Evolutionary conservation across 140 eudicot genomes (phyloP).

Genomic region (Ambrosia hybrid): DNA sequence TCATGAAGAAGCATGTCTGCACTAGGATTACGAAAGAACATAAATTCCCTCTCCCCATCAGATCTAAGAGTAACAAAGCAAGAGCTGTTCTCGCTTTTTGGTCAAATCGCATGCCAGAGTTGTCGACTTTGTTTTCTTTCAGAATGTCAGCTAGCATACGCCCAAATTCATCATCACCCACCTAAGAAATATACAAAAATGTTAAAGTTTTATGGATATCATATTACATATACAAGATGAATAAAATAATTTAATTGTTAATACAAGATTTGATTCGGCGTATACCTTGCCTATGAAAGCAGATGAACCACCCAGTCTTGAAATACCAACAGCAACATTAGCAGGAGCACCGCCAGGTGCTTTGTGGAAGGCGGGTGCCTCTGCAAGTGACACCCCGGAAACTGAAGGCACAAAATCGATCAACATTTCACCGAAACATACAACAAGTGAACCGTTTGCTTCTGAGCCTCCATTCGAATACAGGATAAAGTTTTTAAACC

Average conservation of each 20-base stretch:
- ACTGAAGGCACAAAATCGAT: conserved; percentile 90
- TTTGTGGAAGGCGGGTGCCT: conserved; percentile 81
- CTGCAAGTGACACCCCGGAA: conserved; percentile 85
- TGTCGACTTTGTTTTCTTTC: conserved; percentile 73
- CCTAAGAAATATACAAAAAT: conserved; percentile 40
- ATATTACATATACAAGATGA: neutral
- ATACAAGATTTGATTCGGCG: neutral
- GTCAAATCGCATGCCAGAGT: conserved; percentile 83
- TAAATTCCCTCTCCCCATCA: conserved; percentile 88
- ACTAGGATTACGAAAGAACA: conserved; percentile 88
- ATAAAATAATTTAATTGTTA: neutral
- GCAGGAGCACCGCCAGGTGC: conserved; percentile 99
- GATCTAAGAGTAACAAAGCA: conserved; percentile 74
- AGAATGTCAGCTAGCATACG: conserved; percentile 73
- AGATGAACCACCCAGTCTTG: conserved; percentile 85
- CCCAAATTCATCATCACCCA: conserved; percentile 93
- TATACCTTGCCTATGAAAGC: conserved; percentile 91
- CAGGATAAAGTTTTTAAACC: conserved; percentile 25
- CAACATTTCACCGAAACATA: conserved; percentile 91
- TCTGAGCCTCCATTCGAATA: conserved; percentile 38
- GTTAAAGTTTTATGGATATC: neutral
- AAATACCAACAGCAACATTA: conserved; percentile 85
- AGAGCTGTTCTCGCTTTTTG: conserved; percentile 77
- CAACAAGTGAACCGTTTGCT: conserved; percentile 43
- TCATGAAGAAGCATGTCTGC: conserved; percentile 83